Evolutionary conservation across 2,329 filamentous ascomycete genomes (phyloP).

Genomic region (Sporothrix luriei): DNA sequence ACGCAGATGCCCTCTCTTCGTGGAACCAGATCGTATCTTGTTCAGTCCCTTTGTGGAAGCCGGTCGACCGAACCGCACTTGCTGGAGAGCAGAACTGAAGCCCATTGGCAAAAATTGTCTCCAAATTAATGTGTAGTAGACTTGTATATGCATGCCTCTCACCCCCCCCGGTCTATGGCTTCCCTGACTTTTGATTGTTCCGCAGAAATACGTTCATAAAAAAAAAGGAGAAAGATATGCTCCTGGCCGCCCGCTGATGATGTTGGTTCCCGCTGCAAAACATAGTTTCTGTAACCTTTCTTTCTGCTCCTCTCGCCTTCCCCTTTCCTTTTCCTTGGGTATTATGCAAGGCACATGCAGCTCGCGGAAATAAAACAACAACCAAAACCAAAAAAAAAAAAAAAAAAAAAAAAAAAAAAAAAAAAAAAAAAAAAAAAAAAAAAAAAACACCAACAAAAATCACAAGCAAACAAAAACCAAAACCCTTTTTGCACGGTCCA

Average conservation of each 20-base stretch:
- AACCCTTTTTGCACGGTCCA: background rate
- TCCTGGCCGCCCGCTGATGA: conserved; percentile 9
- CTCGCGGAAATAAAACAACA: background rate
- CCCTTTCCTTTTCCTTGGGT: background rate
- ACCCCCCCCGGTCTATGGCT: conserved; percentile 9
- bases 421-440: background rate
- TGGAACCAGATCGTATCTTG: background rate
- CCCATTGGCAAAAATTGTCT: too few relatives aligned
- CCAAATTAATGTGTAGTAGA: too few relatives aligned
- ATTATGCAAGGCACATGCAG: background rate
- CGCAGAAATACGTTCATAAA: background rate
- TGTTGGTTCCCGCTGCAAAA: conserved; percentile 24
- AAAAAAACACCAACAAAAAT: background rate
- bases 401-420: too few relatives aligned
- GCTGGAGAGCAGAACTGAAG: too few relatives aligned
- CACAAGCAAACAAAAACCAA: background rate
- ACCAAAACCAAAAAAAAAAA: background rate
- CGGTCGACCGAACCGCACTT: background rate
- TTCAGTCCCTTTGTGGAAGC: background rate
- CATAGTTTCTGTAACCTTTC: background rate
- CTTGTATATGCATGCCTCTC: background rate
- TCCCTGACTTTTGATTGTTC: conserved; percentile 7
- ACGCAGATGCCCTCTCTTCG: background rate
- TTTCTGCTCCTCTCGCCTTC: background rate
- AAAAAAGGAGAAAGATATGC: conserved; percentile 4